Evolutionary conservation across 2,329 filamentous ascomycete species (phyloP).

Genomic region (Samsoniella hepiali): DNA sequence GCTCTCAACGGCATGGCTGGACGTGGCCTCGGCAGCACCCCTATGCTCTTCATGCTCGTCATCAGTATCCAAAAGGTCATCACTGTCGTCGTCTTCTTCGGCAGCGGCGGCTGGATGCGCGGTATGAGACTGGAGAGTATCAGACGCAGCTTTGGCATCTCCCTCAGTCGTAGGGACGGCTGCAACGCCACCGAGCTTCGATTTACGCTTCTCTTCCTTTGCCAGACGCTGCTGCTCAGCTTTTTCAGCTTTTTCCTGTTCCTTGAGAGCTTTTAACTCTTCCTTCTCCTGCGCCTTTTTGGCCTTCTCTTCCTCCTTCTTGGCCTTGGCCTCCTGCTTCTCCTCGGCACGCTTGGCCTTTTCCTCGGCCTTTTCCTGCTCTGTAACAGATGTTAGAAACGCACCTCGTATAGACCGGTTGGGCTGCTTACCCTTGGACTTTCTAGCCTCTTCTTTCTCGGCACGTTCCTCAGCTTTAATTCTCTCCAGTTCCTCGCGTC

Average conservation of each 20-base stretch:
- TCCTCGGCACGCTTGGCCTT: conserved; percentile 32
- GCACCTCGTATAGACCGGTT: not conserved
- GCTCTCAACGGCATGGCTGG: conserved; percentile 7
- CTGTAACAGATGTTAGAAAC: conserved; percentile 27
- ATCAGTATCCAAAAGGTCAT: conserved; percentile 22
- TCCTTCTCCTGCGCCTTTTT: conserved; percentile 29
- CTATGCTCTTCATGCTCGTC: conserved; percentile 21
- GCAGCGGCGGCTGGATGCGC: conserved; percentile 19
- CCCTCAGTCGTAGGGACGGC: conserved; percentile 20
- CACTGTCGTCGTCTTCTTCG: conserved; percentile 9
- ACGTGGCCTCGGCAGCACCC: not conserved
- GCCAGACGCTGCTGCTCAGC: conserved; percentile 50
- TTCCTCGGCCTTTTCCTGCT: conserved; percentile 40
- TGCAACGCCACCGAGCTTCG: conserved; percentile 27
- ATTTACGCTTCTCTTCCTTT: conserved; percentile 53
- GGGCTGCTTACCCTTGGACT: conserved; percentile 54
- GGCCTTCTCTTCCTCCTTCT: conserved; percentile 27
- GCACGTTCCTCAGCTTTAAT: conserved; percentile 51
- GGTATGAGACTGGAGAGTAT: conserved; percentile 11
- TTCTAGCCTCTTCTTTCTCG: conserved; percentile 50
- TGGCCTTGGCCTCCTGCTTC: conserved; percentile 30
- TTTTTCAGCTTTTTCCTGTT: conserved; percentile 50
- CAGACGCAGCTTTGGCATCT: not conserved
- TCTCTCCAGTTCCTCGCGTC: conserved; percentile 48
- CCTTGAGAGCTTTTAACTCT: conserved; percentile 41